Evolutionary conservation across 345 rosid species (phyloP), one percentile per base, ranked within the genome.

Genomic region (Heritiera littoralis): DNA sequence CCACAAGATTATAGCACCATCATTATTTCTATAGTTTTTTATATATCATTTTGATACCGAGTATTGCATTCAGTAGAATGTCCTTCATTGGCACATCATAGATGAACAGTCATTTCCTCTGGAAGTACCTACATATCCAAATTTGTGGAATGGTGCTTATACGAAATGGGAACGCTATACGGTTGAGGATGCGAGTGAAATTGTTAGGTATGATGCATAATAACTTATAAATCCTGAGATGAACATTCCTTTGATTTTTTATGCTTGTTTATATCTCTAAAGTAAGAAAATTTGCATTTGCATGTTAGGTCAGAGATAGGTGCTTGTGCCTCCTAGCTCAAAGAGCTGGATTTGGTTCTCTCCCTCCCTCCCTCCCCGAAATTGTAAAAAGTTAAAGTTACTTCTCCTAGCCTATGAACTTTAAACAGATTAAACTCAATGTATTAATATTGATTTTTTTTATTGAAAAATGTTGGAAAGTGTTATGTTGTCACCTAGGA

Each of bases 61-160:
- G 40, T 64, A 82, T 88, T 86, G 58, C 86, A 79, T 82, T 54
- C 78, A 72, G 89, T 89, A 96, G 99, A 96, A 96, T 82, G 98
- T 94, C 76, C 86, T 96, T 83, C 98, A 96, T 85, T 94, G 97
- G 99, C 99, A 96, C 88, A 92, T 96, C 72, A 89, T 96, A 75
- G 98, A 96, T 28, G 92, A 90, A 76, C 73, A 96, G 85, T 89
- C 99, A 69, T 96, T 96, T 89, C 99, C 99, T 80, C 74, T 96
- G 17, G 99, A 96, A 82, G 86, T 88, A 40, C 99, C 99, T 35
- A 65, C 94, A 54, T 91, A 86, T 86, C 97, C 97, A 77, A 89
- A 91, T 76, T 78, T 96, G 84, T 94, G 99, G 98, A 84, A 91
- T 81, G 97, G 97, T 81, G 89, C 99, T 38, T 94, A 92, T 81